phyloP scores from a whole-genome alignment of 2,329 filamentous ascomycete genomes.

The Truncatella angustata region DNA sequence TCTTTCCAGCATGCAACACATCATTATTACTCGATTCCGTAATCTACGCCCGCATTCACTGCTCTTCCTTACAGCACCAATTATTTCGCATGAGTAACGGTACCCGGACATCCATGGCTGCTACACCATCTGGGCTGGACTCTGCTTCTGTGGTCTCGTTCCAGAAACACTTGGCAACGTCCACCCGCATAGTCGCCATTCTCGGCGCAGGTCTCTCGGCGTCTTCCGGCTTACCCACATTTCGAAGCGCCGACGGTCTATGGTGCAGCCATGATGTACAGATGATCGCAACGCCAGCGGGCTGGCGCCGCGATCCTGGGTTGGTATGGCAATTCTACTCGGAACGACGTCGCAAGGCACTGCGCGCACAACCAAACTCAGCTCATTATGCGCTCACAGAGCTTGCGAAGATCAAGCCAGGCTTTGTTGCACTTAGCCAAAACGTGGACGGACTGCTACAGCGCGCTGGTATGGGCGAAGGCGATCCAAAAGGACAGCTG shows the following conservation, averaged over 20 bases:
- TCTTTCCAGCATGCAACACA: too few species aligned
- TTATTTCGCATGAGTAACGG: too few species aligned
- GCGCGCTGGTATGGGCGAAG: conserved; percentile 54
- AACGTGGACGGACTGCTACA: conserved; percentile 63
- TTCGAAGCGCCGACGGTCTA: conserved; percentile 62
- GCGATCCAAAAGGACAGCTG: conserved; percentile 56
- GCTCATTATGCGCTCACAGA: conserved; percentile 65
- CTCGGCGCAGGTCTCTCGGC: conserved; percentile 30
- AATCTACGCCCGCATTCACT: too few species aligned
- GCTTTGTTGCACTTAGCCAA: conserved; percentile 61
- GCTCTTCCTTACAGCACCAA: too few species aligned
- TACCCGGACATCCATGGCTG: too few species aligned
- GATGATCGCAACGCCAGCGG: conserved; percentile 59
- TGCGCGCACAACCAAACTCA: conserved; percentile 59
- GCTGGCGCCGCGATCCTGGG: conserved; percentile 57
- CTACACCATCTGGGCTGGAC: too few species aligned
- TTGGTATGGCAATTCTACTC: conserved; percentile 73
- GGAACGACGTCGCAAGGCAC: conserved; percentile 62
- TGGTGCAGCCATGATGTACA: conserved; percentile 63
- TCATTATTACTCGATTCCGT: too few species aligned
- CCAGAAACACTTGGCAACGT: too few species aligned
- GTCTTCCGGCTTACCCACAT: conserved; percentile 45
- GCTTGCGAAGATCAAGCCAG: conserved; percentile 48
- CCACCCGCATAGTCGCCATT: conserved; percentile 28
- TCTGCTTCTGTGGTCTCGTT: too few species aligned